Evolutionary conservation across 2,329 filamentous ascomycete genomes (phyloP), one percentile per base, ranked within the genome.

Genomic region (Botrytis fabae): DNA sequence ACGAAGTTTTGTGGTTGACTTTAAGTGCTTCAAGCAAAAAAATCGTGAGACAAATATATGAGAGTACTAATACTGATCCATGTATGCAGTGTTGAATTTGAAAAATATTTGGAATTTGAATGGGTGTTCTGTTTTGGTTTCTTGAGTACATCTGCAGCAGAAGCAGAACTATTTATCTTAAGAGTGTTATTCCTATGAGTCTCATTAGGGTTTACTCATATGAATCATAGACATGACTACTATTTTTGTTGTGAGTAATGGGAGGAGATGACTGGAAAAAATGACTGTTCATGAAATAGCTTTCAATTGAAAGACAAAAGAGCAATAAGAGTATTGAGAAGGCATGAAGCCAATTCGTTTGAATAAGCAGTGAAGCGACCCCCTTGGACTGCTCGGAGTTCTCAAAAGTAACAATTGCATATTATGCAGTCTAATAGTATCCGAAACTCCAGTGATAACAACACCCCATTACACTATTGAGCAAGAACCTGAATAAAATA

Each of bases 371-470:
- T 51, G 12, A 51, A 51, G n/a, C 22, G 48, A 25, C 10, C 48
- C 10, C 10, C 14, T 25, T 51, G 48, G 12, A 12, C 22, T 14
- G 12, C 25, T n/a, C 4, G 2, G 1, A 6, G 0, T n/a, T 2
- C 40, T 18, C 20, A 16, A 40, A 40, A 61, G 35, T 22, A 40
- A 4, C 22, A 6, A 40, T 61, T 61, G 7, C 14, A 38, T 61
- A 40, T 9, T 40, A n/a, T 40, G n/a, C 12, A n/a, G 22, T 61
- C 3, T 18, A 16, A 61, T 16, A 14, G 4, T n/a, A 25, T 40
- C 10, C 22, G 12, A 38, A 35, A 32, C 10, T 25, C 6, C 32
- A 14, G 18, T 6, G 8, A 35, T 25, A 60, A 14, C 14, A 28
- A 54, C 2, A 28, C n/a, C n/a, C 8, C 25, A 12, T 14, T 8